These are phyloP conservation scores for Wickerhamomyces ciferrii DNA, from an alignment of 805 yeast genomes.

Conservation along the genomic window DNA sequence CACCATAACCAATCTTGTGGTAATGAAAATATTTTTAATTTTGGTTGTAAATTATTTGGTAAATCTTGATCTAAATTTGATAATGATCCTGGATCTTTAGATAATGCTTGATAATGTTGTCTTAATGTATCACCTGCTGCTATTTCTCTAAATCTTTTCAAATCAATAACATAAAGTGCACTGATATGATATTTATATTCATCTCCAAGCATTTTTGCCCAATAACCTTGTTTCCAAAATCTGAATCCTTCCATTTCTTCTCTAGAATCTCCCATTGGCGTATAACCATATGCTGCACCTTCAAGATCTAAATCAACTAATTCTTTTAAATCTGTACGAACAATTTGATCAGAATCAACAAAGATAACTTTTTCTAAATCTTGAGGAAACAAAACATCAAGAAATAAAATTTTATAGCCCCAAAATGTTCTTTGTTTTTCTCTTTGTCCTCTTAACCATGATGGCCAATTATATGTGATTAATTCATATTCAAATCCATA, in stretches of 20 bases:
- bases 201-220: constrained; percentile 61
- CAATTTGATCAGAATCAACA: constrained; percentile 83
- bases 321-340: constrained; percentile 68
- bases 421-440: constrained; percentile 77
- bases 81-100: constrained; percentile 74
- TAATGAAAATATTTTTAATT: constrained; percentile 62
- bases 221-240: constrained; percentile 93
- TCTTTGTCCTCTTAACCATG: constrained; percentile 76
- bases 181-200: constrained; percentile 65
- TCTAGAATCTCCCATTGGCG: constrained; percentile 83
- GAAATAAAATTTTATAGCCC: constrained; percentile 83
- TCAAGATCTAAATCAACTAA: constrained; percentile 62
- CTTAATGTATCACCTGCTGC: constrained; percentile 80
- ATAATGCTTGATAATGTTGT: constrained; percentile 76
- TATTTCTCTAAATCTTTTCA: constrained; percentile 54
- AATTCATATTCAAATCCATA: constrained; percentile 69
- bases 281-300: constrained; percentile 82
- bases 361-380: constrained; percentile 70
- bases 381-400: constrained; percentile 85
- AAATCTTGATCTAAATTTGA: constrained; percentile 88
- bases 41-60: constrained; percentile 78
- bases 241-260: constrained; percentile 77
- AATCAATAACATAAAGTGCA: constrained; percentile 80
- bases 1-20: constrained; percentile 92
- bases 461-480: constrained; percentile 89